These are phyloP conservation scores for Daldinia bambusicola DNA, from an alignment of 495 filamentous ascomycete genomes.

Conservation along the genomic window DNA sequence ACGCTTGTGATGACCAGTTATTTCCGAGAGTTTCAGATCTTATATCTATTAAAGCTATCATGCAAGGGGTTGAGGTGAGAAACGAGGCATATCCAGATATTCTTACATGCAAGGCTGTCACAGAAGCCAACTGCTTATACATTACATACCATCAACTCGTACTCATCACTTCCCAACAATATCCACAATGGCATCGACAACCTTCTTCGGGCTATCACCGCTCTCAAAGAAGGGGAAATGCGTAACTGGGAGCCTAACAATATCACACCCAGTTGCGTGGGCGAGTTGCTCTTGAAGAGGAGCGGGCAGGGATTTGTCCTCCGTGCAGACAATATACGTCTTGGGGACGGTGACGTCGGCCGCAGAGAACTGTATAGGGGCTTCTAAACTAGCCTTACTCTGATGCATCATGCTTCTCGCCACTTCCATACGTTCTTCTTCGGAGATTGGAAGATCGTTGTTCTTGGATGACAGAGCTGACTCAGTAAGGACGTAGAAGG, in stretches of 20 bases:
- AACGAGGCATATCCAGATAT: neutral
- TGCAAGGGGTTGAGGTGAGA: constrained; percentile 32
- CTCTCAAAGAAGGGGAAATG: constrained; percentile 43
- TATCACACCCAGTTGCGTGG: constrained; percentile 14
- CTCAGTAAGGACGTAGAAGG: constrained; percentile 38
- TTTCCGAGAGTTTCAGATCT: neutral
- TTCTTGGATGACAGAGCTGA: constrained; percentile 3
- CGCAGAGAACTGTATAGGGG: constrained; percentile 27
- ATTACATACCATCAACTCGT: neutral
- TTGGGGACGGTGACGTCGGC: constrained; percentile 40
- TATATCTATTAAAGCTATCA: neutral
- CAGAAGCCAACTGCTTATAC: neutral
- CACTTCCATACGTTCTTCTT: constrained; percentile 15
- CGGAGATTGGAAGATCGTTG: neutral
- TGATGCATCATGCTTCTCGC: constrained; percentile 35
- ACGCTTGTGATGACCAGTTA: neutral
- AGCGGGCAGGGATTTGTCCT: constrained; percentile 31
- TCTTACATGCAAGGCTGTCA: neutral
- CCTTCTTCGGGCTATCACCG: constrained; percentile 16
- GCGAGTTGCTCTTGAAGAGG: constrained; percentile 30
- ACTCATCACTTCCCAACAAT: constrained; percentile 25
- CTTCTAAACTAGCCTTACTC: constrained; percentile 36
- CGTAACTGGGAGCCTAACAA: constrained; percentile 21
- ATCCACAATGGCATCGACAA: constrained; percentile 35
- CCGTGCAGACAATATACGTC: constrained; percentile 41